Conservation (phyloP, 306 rosid species). For the Luffa acutangula region DNA sequence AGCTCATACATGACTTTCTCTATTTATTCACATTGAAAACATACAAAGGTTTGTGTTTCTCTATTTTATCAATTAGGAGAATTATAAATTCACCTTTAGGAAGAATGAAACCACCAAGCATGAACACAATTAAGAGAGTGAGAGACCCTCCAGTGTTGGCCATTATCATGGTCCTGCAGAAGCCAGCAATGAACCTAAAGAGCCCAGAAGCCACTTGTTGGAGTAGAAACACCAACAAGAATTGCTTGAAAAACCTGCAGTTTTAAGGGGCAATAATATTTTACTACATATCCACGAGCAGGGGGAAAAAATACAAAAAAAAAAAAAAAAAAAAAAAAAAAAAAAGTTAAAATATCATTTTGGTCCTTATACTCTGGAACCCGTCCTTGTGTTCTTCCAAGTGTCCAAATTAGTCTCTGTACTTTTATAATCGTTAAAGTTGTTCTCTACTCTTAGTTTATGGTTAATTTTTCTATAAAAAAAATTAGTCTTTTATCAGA, state of each 20-base stretch:
- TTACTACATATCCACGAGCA: not conserved
- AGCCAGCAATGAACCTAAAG: constrained; percentile 77
- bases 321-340: not conserved
- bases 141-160: constrained; percentile 89
- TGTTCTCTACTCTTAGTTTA: no score
- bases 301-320: no score
- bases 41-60: not conserved
- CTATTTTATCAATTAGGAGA: not conserved
- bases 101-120: constrained; percentile 86
- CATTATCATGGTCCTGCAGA: constrained; percentile 76
- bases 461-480: no score
- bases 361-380: no score
- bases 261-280: not conserved
- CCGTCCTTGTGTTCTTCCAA: no score
- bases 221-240: constrained; percentile 51
- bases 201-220: constrained; percentile 88
- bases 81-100: constrained; percentile 50
- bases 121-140: constrained; percentile 56
- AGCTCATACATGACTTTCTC: not conserved
- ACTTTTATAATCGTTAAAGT: no score
- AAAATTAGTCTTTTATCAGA: no score
- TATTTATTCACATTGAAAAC: not conserved
- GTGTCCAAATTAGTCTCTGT: no score
- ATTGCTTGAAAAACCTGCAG: constrained; percentile 86
- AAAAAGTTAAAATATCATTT: no score